Conservation (phyloP, 352 stramenopile genomes). For the Globisporangium okanoganense region DNA sequence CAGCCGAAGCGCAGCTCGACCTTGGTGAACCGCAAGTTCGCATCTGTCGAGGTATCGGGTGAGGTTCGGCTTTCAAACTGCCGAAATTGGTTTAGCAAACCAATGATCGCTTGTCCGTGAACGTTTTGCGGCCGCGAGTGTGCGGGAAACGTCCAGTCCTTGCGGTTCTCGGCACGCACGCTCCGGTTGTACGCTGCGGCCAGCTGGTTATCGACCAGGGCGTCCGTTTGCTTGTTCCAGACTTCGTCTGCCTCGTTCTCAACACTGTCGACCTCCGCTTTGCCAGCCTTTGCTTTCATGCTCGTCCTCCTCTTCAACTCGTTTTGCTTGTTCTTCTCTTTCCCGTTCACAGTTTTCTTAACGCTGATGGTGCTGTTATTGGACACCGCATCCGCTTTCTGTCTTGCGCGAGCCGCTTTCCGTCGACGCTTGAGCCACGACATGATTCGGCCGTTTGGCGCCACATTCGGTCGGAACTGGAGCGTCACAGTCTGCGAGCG, state of each 20-base stretch:
- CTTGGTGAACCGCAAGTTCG: conserved; percentile 43
- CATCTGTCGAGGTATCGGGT: conserved; percentile 9
- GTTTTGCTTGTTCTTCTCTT: not conserved
- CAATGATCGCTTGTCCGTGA: conserved; percentile 40
- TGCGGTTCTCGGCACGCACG: conserved; percentile 38
- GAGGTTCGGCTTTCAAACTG: conserved; percentile 26
- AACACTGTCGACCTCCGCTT: not conserved
- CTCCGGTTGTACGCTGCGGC: conserved; percentile 47
- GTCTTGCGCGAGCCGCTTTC: not conserved
- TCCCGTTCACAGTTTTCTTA: not conserved
- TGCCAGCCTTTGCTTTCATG: not conserved
- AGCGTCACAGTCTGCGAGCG: conserved; percentile 49
- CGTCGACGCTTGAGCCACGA: conserved; percentile 20
- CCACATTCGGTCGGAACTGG: conserved; percentile 14
- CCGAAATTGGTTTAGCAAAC: conserved; percentile 35
- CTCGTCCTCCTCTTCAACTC: not conserved
- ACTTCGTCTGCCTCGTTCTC: not conserved
- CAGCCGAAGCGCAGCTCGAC: conserved; percentile 67
- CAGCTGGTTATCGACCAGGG: conserved; percentile 16
- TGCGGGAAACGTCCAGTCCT: conserved; percentile 46
- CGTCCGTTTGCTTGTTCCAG: conserved; percentile 13
- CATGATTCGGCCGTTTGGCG: conserved; percentile 15
- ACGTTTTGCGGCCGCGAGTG: conserved; percentile 46
- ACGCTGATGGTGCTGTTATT: not conserved
- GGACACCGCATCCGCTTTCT: not conserved